These are phyloP conservation scores for Crithidia brevicula DNA, from an alignment of 208 protist species.

Conservation along the genomic window DNA sequence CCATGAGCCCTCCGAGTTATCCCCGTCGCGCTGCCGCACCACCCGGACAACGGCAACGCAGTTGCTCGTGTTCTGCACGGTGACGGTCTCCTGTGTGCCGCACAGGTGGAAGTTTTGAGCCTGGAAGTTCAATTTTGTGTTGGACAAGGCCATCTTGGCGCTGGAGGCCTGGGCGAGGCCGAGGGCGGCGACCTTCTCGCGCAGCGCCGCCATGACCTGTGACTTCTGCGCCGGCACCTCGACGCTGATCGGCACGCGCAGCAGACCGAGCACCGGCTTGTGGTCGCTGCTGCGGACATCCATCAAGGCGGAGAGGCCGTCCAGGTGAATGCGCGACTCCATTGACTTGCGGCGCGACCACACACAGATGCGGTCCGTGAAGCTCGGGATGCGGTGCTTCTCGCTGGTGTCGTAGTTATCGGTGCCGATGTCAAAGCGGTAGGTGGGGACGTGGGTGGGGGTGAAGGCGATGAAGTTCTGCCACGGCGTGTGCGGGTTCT, in stretches of 20 bases:
- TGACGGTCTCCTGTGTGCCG: constrained; percentile 39
- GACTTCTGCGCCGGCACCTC: constrained; percentile 61
- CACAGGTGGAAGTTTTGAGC: constrained; percentile 60
- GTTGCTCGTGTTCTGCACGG: constrained; percentile 72
- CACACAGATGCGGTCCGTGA: constrained; percentile 87
- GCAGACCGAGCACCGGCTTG: constrained; percentile 78
- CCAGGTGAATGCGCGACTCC: constrained; percentile 46
- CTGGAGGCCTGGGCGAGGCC: constrained; percentile 54
- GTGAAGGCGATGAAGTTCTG: constrained; percentile 71
- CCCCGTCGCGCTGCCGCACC: constrained; percentile 53
- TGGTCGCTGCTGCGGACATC: constrained; percentile 82
- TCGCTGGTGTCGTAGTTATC: constrained; percentile 92
- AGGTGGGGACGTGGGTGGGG: constrained; percentile 88
- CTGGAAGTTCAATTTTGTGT: constrained; percentile 63
- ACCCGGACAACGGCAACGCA: constrained; percentile 68
- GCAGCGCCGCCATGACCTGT: constrained; percentile 53
- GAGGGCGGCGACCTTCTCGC: constrained; percentile 40
- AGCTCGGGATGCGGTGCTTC: constrained; percentile 90
- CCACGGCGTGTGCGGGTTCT: constrained; percentile 77
- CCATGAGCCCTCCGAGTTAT: constrained; percentile 65
- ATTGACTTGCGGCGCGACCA: constrained; percentile 55
- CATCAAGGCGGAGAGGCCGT: constrained; percentile 45
- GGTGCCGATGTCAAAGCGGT: constrained; percentile 91
- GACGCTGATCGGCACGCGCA: constrained; percentile 66
- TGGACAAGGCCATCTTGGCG: constrained; percentile 47